phyloP scores from a whole-genome alignment of 805 yeast genomes.

The Wickerhamomyces chaumierensis region DNA sequence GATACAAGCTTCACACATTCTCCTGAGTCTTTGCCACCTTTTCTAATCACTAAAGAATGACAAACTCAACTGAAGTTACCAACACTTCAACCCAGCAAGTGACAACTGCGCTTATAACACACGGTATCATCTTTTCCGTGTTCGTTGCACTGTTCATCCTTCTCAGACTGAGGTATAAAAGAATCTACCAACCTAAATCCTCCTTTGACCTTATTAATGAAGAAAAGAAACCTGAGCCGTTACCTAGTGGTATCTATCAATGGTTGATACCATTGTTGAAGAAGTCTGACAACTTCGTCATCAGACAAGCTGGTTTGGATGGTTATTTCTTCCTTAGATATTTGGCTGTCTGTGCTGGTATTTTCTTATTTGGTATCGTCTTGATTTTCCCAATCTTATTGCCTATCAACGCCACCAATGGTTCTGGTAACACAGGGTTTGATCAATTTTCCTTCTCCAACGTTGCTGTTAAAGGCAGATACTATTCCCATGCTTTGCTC shows the following conservation, averaged over 20 bases:
- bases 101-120: constrained; percentile 56
- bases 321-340: constrained; percentile 87
- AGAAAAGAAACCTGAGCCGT: constrained; percentile 60
- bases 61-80: constrained; percentile 7
- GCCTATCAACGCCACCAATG: constrained; percentile 73
- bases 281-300: constrained; percentile 63
- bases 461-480: constrained; percentile 45
- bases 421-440: constrained; percentile 52
- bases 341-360: constrained; percentile 40
- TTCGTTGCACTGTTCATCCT: constrained; percentile 55
- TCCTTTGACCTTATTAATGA: constrained; percentile 46
- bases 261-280: constrained; percentile 61
- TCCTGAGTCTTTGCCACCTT: neutral
- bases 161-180: constrained; percentile 49
- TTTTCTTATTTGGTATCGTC: constrained; percentile 44
- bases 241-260: constrained; percentile 53
- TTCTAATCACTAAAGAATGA: constrained; percentile 2
- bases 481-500: constrained; percentile 77
- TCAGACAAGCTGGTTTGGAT: constrained; percentile 86
- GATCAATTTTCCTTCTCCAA: constrained; percentile 74
- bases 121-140: constrained; percentile 52
- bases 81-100: constrained; percentile 64
- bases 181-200: constrained; percentile 81
- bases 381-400: constrained; percentile 57
- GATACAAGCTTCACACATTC: neutral